phyloP scores from a whole-genome alignment of 306 rosid species.

The Medicago arabica region DNA sequence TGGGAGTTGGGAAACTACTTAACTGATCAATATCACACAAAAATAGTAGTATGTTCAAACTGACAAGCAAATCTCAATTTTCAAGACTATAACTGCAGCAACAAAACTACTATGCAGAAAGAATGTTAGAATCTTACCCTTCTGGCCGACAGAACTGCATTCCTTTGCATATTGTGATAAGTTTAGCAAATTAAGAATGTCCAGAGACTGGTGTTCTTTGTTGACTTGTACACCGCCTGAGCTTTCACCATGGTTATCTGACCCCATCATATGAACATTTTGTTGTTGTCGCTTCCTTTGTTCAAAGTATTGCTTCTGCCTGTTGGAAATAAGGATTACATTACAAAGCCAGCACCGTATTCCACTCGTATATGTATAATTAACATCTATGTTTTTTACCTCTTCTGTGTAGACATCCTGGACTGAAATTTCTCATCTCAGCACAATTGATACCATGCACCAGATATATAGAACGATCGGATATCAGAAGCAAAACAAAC shows the following conservation, averaged over 20 bases:
- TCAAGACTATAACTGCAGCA: conserved; percentile 24
- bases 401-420: conserved; percentile 76
- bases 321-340: conserved; percentile 42
- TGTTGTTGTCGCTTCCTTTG: conserved; percentile 82
- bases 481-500: conserved; percentile 46
- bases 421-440: conserved; percentile 63
- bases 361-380: not conserved
- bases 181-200: conserved; percentile 75
- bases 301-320: conserved; percentile 96
- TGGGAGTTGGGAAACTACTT: conserved; percentile 7
- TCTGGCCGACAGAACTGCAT: conserved; percentile 47
- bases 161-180: conserved; percentile 63
- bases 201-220: conserved; percentile 73
- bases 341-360: conserved; percentile 21
- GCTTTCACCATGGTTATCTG: conserved; percentile 52
- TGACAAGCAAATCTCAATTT: not conserved
- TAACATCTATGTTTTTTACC: conserved; percentile 54
- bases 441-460: conserved; percentile 52
- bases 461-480: conserved; percentile 41
- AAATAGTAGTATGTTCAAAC: conserved; percentile 5
- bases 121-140: conserved; percentile 48
- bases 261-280: conserved; percentile 55
- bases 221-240: conserved; percentile 48
- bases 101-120: conserved; percentile 24
- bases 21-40: not conserved